Evolutionary conservation across 805 yeast species (phyloP), one percentile per base, ranked within the genome.

Genomic region (Yamadazyma nakazawae): DNA sequence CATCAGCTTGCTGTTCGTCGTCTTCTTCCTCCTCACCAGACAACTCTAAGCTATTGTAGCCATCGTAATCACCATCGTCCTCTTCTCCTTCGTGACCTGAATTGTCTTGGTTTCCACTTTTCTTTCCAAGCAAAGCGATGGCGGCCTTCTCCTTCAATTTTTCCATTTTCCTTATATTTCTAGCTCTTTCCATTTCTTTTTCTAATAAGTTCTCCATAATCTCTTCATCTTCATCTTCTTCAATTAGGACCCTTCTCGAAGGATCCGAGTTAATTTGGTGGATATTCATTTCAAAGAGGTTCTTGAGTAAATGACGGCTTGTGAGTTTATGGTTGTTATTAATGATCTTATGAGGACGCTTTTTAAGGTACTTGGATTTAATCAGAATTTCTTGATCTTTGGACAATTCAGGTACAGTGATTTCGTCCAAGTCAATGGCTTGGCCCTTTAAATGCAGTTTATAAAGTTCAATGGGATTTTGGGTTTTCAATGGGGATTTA

Each of bases 171-270:
- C 80, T 68, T 26, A 78, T 68, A 16, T 68, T 67, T 42, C 70
- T 60, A 13, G 67, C 77, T 52, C 82, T 68, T 47, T 73, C 74
- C 50, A 78, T 71, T 56, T 78, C 82, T 47, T 76, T 68, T 52
- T 78, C 79, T 53, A 80, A 64, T 36, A 72, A 60, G 10, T 67
- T 60, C 5, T 71, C 75, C 75, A 72, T 70, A 21, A 64, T 64
- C 40, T 70, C 75, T 37, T 72, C 77, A 42, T 72, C 75, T 50
- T 64, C 62, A 42, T 71, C 74, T 34, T 70, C 61, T 44, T 70
- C 74, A 39, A 67, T 64, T 11, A 63, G 47, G 17, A 60, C 26
- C 30, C 34, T 28, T 40, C 40, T 37, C 13, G 42, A 16, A 13
- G 47, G 50, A 39, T 57, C 48, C 3, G 56, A 58, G 40, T 57